Percentiles rank a stretch among this genome's conserved stretches.
These are phyloP conservation scores for Solanum habrochaites DNA, from an alignment of 257 asterid genomes.

Conservation along the genomic window DNA sequence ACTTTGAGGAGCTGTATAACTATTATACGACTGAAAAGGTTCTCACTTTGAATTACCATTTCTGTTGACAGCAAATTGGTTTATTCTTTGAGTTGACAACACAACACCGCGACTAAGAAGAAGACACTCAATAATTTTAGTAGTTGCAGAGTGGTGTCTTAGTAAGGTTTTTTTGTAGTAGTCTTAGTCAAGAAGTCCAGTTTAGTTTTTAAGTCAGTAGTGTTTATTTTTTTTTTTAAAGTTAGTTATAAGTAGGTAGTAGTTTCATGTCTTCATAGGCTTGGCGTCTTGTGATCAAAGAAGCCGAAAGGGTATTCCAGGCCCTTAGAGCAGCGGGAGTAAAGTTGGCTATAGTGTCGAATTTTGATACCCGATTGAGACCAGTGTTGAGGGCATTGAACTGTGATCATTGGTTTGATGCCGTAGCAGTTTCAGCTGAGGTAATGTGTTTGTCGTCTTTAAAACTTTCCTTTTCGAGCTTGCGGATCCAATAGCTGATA, in stretches of 20 bases:
- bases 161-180: no score
- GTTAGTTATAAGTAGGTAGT: no score
- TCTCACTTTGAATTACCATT: not conserved
- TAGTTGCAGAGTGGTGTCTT: no score
- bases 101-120: not conserved
- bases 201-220: no score
- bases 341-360: constrained; percentile 82
- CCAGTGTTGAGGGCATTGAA: constrained; percentile 78
- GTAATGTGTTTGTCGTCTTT: constrained; percentile 21
- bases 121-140: not conserved
- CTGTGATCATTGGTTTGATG: constrained; percentile 98
- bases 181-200: no score
- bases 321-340: constrained; percentile 80
- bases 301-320: constrained; percentile 70
- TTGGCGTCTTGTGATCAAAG: constrained; percentile 98
- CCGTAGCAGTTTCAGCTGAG: constrained; percentile 95
- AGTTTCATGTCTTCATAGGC: constrained; percentile 38
- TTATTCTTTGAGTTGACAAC: not conserved
- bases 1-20: constrained; percentile 87
- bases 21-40: constrained; percentile 92
- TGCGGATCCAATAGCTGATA: not conserved
- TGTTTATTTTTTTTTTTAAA: no score
- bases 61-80: not conserved
- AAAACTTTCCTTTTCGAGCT: not conserved
- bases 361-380: constrained; percentile 83